Base-by-base conservation (phyloP, 345 rosid genomes). In the Citrus hindsii region DNA sequence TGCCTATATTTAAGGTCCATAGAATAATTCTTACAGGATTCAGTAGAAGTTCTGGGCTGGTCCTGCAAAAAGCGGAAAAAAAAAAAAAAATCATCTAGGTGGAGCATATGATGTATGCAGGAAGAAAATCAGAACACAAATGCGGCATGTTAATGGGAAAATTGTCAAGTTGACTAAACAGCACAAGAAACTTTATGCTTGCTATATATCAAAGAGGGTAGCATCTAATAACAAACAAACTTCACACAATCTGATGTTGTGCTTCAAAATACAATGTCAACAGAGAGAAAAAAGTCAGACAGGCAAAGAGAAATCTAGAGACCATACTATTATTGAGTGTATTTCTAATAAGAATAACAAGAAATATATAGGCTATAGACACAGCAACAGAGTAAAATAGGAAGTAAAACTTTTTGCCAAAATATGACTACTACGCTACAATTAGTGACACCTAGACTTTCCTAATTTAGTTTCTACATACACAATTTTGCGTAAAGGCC, bases 31-130 rank as follows among this genome's bases (percentile, higher is more conserved):
- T 92, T 91, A 96, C 99, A 74, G 97, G 94, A 85, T 96, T 96
- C 78, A 96, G 83, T 73, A 96, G 86, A 81, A 94, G 98, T 83
- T 96, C 98, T 6, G 92, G 86, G 79, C 99, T 96, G 48, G 97
- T 96, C 97, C 99, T 96, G 88, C 87, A 88, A 83, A 82, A 80
- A 33, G 73, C 42, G 74, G 56, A 42, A 71, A 68, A 80, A 74
- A 68, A 80, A n/a, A n/a, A 74, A 80, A 53, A 24, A 21, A 61
- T 9, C 32, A 37, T 21, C 69, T 66, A 10, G 69, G 37, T 69
- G 46, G 46, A 38, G 69, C 42, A 27, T n/a, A 69, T 42, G 51
- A 40, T 10, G 55, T 38, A 64, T 56, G 19, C 66, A 46, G 38
- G 62, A 77, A 63, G 55, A 40, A 10, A 48, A 66, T 13, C 73